Conservation (phyloP, 73 alveolate species). For the Symbiodinium natans region DNA sequence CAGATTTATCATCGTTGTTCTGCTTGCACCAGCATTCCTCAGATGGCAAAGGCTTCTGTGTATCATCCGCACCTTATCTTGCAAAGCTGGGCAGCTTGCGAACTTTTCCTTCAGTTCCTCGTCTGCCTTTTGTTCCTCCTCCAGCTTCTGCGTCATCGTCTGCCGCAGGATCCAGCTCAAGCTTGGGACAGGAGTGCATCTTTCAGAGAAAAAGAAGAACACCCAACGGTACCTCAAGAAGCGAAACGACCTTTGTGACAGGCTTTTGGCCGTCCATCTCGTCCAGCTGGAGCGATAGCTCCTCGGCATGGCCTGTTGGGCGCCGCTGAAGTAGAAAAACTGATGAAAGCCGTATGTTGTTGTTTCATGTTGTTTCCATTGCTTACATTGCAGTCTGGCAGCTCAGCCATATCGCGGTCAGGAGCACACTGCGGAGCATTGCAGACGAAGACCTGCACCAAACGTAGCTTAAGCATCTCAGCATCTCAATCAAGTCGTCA, state of each 20-base stretch:
- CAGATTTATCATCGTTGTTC: conserved; percentile 38
- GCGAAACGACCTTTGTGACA: neutral
- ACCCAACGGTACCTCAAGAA: neutral
- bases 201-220: neutral
- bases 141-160: conserved; percentile 56
- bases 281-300: neutral
- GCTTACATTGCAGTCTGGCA: neutral
- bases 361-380: neutral
- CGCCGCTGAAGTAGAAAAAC: no score
- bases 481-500: neutral
- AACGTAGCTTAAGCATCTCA: neutral
- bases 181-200: neutral
- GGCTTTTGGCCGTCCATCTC: neutral
- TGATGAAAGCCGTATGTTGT: no score
- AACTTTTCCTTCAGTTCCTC: conserved; percentile 69
- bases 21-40: conserved; percentile 72
- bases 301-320: neutral
- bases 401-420: neutral
- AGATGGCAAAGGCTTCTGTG: neutral
- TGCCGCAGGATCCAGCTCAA: neutral
- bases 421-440: neutral
- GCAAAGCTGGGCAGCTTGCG: neutral
- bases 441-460: neutral
- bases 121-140: conserved; percentile 39
- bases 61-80: neutral